Evolutionary conservation across 306 rosid species (phyloP).

Genomic region (Ormosia emarginata): DNA sequence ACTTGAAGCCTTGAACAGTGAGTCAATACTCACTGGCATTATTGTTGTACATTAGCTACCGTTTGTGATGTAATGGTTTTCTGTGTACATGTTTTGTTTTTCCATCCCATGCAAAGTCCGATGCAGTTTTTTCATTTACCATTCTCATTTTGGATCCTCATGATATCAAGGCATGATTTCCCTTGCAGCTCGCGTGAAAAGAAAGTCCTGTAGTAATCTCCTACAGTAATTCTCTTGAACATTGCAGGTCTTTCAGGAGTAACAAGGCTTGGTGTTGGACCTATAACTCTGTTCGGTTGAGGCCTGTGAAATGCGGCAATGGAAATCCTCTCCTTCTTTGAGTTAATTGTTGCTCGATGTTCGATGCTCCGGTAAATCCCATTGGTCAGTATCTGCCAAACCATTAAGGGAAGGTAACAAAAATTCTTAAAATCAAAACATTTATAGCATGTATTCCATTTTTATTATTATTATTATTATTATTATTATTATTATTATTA

Average conservation of each 20-base stretch:
- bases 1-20: too few relatives aligned
- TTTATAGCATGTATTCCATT: too few relatives aligned
- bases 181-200: background rate
- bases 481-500: too few relatives aligned
- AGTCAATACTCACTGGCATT: background rate
- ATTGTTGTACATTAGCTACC: background rate
- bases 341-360: background rate
- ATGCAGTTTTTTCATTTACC: background rate
- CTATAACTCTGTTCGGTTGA: background rate
- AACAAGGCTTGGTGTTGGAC: background rate
- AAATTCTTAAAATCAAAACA: too few relatives aligned
- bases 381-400: background rate
- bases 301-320: background rate
- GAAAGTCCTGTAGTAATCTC: background rate
- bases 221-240: background rate
- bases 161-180: background rate
- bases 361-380: background rate
- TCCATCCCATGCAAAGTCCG: background rate
- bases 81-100: background rate
- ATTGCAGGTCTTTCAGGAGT: background rate
- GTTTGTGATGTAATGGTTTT: too few relatives aligned
- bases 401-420: background rate
- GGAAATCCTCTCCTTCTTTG: background rate
- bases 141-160: background rate
- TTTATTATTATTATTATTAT: too few relatives aligned